Percentiles rank a stretch among this genome's conserved stretches.
Conservation (phyloP, 768 basidiomycete species). For the Tephrocybe sp. region DNA sequence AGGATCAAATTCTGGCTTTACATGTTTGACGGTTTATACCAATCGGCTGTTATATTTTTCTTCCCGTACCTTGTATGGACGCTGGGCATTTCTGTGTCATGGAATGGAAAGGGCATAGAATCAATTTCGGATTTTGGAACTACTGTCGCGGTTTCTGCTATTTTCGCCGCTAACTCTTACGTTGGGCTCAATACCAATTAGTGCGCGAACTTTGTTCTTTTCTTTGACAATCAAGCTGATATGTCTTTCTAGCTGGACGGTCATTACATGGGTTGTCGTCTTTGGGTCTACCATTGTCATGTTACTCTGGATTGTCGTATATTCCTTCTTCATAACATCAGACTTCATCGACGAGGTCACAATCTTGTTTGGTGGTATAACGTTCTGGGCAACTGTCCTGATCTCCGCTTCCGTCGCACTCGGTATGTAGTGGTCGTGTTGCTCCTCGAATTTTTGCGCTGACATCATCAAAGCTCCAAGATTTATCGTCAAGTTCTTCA, state of each 20-base stretch:
- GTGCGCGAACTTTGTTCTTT: slow-evolving; percentile 37
- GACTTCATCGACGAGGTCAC: slow-evolving; percentile 74
- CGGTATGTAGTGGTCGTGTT: slow-evolving; percentile 41
- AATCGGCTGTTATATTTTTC: slow-evolving; percentile 85
- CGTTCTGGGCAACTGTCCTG: slow-evolving; percentile 82
- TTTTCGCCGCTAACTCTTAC: slow-evolving; percentile 85
- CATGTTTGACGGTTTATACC: slow-evolving; percentile 94
- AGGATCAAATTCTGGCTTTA: slow-evolving; percentile 91
- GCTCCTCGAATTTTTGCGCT: not conserved
- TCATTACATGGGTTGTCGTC: slow-evolving; percentile 82
- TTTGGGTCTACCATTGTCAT: slow-evolving; percentile 80
- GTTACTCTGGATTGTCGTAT: slow-evolving; percentile 86
- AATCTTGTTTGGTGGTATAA: slow-evolving; percentile 74
- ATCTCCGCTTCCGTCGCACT: slow-evolving; percentile 71
- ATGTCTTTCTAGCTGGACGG: slow-evolving; percentile 61
- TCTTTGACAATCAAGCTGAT: slow-evolving; percentile 18
- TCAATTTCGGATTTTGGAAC: slow-evolving; percentile 89
- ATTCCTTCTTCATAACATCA: slow-evolving; percentile 74
- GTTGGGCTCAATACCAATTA: slow-evolving; percentile 90
- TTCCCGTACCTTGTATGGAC: slow-evolving; percentile 80
- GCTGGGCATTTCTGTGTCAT: slow-evolving; percentile 62
- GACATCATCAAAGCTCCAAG: slow-evolving; percentile 60
- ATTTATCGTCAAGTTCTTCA: slow-evolving; percentile 73
- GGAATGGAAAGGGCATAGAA: slow-evolving; percentile 79
- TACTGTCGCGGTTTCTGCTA: slow-evolving; percentile 84